phyloP scores from a whole-genome alignment of 2,329 filamentous ascomycete species.

The Aspergillus hortae region DNA sequence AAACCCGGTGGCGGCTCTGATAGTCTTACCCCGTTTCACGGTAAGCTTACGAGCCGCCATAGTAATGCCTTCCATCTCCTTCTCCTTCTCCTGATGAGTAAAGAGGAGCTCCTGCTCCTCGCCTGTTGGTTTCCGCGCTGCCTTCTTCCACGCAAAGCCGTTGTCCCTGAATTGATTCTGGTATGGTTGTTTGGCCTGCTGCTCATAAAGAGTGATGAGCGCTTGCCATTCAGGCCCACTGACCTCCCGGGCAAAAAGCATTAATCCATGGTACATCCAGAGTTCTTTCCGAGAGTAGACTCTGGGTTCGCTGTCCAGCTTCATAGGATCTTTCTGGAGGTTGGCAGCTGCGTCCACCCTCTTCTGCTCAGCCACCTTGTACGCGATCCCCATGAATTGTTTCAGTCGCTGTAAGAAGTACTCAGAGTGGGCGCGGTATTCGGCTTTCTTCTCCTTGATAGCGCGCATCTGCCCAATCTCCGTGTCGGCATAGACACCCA shows the following conservation, averaged over 20 bases:
- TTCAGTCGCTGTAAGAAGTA: slow-evolving; percentile 75
- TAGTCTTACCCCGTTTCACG: slow-evolving; percentile 87
- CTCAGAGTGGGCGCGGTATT: slow-evolving; percentile 73
- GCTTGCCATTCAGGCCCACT: slow-evolving; percentile 78
- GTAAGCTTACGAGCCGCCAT: slow-evolving; percentile 83
- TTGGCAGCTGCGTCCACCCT: slow-evolving; percentile 59
- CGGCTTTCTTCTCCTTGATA: slow-evolving; percentile 88
- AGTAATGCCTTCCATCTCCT: slow-evolving; percentile 65
- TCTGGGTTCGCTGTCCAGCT: slow-evolving; percentile 68
- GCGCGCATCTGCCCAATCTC: slow-evolving; percentile 83
- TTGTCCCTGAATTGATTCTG: slow-evolving; percentile 78
- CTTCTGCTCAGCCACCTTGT: slow-evolving; percentile 70
- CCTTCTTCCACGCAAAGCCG: slow-evolving; percentile 72
- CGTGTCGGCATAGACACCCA: slow-evolving; percentile 66
- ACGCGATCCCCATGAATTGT: slow-evolving; percentile 77
- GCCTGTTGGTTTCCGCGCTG: slow-evolving; percentile 68
- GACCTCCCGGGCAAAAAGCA: slow-evolving; percentile 84
- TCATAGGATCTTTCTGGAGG: slow-evolving; percentile 44
- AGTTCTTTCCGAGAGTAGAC: slow-evolving; percentile 68
- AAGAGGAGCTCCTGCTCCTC: slow-evolving; percentile 86
- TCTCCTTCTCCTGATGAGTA: slow-evolving; percentile 83
- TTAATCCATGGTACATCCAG: slow-evolving; percentile 83
- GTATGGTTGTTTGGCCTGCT: slow-evolving; percentile 71
- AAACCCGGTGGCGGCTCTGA: slow-evolving; percentile 42
- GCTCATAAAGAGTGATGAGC: slow-evolving; percentile 75